Conservation (phyloP, 208 protist species). For the Leptomonas pyrrhocoris region DNA sequence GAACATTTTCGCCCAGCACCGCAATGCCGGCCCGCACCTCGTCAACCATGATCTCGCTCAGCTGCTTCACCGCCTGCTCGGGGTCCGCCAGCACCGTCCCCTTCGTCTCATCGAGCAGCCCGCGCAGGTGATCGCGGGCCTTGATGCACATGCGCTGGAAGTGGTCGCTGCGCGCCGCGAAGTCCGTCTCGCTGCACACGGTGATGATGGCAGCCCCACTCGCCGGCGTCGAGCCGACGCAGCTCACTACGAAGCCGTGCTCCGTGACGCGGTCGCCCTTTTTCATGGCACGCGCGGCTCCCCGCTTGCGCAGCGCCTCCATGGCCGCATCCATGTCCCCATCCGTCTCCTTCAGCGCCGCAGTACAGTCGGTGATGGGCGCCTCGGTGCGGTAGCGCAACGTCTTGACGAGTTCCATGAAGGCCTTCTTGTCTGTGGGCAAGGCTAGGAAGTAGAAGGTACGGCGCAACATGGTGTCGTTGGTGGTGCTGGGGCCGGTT, state of each 20-base stretch:
- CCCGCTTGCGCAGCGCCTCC: constrained; percentile 78
- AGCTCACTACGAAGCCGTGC: constrained; percentile 83
- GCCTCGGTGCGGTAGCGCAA: constrained; percentile 91
- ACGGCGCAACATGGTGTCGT: constrained; percentile 46
- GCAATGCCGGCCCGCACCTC: constrained; percentile 66
- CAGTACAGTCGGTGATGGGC: constrained; percentile 85
- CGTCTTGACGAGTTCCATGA: constrained; percentile 87
- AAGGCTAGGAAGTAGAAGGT: constrained; percentile 34
- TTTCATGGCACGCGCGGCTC: constrained; percentile 80
- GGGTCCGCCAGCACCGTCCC: constrained; percentile 58
- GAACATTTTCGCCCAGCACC: constrained; percentile 87
- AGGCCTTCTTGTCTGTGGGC: constrained; percentile 65
- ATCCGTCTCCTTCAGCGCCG: constrained; percentile 79
- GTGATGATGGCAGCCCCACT: constrained; percentile 72
- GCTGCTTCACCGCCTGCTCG: constrained; percentile 44
- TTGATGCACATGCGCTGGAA: constrained; percentile 63
- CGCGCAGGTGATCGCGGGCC: constrained; percentile 38
- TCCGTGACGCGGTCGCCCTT: constrained; percentile 80
- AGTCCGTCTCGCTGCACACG: constrained; percentile 92
- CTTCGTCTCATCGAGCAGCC: constrained; percentile 49
- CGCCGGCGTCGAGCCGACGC: constrained; percentile 48
- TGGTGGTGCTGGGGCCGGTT: no score
- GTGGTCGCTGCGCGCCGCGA: constrained; percentile 83
- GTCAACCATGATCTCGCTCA: constrained; percentile 43
- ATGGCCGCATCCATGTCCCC: constrained; percentile 80